These are phyloP conservation scores for Phaeotremella skinneri DNA, from an alignment of 768 basidiomycete genomes.

Conservation along the genomic window DNA sequence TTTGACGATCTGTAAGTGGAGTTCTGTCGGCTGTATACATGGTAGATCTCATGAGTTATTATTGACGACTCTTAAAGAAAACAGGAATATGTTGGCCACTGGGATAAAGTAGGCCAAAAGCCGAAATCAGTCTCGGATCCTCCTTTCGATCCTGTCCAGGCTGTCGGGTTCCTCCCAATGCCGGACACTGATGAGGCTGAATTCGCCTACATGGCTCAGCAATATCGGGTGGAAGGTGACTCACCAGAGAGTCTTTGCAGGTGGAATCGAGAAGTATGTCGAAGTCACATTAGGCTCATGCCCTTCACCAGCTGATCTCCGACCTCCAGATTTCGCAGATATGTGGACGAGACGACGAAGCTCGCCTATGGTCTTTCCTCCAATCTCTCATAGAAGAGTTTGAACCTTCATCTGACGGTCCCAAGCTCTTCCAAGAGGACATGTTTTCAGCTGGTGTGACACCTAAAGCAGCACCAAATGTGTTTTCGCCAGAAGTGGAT, in stretches of 20 bases:
- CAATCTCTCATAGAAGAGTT: constrained; percentile 38
- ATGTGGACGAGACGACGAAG: constrained; percentile 39
- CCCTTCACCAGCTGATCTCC: not conserved
- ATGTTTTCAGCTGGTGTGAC: constrained; percentile 20
- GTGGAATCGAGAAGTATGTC: constrained; percentile 41
- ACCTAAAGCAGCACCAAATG: constrained; percentile 11
- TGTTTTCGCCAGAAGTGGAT: not conserved
- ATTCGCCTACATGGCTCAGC: constrained; percentile 44
- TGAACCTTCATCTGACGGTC: constrained; percentile 13
- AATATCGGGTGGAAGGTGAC: constrained; percentile 40
- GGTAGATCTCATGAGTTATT: too few relatives aligned
- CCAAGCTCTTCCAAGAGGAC: constrained; percentile 25
- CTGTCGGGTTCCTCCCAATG: constrained; percentile 24
- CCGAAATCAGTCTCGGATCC: constrained; percentile 38
- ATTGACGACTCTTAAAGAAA: too few relatives aligned
- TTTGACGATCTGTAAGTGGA: constrained; percentile 50
- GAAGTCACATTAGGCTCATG: not conserved
- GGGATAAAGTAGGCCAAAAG: constrained; percentile 39
- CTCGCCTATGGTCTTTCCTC: constrained; percentile 37
- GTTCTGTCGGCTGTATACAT: too few relatives aligned
- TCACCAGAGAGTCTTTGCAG: constrained; percentile 30
- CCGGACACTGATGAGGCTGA: constrained; percentile 32
- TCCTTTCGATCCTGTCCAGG: constrained; percentile 44
- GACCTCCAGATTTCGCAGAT: constrained; percentile 19
- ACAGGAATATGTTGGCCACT: constrained; percentile 39